These are phyloP conservation scores for Gossypium longicalyx DNA, from an alignment of 345 rosid genomes.

Conservation along the genomic window DNA sequence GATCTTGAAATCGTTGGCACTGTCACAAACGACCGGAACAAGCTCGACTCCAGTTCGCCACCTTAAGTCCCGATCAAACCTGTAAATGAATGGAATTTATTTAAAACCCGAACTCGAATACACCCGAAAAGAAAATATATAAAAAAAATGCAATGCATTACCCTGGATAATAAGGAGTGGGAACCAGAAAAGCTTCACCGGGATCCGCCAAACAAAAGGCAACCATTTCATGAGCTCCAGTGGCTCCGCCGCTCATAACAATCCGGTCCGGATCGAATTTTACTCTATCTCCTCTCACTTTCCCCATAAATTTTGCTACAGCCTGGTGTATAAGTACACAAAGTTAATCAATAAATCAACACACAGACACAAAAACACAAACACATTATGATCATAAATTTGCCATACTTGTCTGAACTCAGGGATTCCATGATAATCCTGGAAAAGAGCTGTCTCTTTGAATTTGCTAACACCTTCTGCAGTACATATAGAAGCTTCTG, in stretches of 20 bases:
- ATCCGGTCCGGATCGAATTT: constrained; percentile 72
- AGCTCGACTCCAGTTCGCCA: constrained; percentile 88
- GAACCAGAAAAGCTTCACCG: constrained; percentile 87
- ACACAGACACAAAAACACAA: neutral
- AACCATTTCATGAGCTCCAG: constrained; percentile 85
- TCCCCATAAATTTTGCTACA: constrained; percentile 82
- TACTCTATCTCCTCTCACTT: constrained; percentile 62
- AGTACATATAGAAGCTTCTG: constrained; percentile 71
- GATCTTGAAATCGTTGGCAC: constrained; percentile 63
- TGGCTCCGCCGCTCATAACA: constrained; percentile 98
- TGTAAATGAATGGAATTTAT: constrained; percentile 20
- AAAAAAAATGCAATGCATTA: constrained; percentile 26
- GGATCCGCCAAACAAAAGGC: constrained; percentile 87
- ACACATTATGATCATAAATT: neutral
- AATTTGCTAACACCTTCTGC: constrained; percentile 49
- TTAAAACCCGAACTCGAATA: neutral
- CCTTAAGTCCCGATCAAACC: constrained; percentile 87
- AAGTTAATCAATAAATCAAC: neutral
- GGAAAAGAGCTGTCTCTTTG: constrained; percentile 63
- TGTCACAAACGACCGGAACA: constrained; percentile 59
- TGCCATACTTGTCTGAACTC: constrained; percentile 72
- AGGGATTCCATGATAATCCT: constrained; percentile 84
- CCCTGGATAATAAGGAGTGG: constrained; percentile 98
- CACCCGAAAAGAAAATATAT: neutral
- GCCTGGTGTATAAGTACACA: constrained; percentile 44